phyloP scores from a whole-genome alignment of 2,329 filamentous ascomycete genomes.

The Aureobasidium sp. region DNA sequence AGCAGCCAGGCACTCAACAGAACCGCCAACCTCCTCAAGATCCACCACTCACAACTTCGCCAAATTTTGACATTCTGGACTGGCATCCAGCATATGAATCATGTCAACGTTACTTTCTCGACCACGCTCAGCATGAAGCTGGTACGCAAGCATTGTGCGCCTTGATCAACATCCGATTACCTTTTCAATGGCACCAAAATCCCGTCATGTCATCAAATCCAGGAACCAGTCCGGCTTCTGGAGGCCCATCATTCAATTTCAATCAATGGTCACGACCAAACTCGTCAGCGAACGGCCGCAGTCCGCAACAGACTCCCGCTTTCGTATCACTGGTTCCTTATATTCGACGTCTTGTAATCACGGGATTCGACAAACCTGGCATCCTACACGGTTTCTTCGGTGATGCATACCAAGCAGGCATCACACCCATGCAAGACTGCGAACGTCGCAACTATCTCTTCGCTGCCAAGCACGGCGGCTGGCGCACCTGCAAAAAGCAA shows the following conservation, averaged over 20 bases:
- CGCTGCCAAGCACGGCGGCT: slow-evolving; percentile 83
- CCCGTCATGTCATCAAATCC: slow-evolving; percentile 36
- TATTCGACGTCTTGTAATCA: slow-evolving; percentile 80
- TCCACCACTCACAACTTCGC: slow-evolving; percentile 29
- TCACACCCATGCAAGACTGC: slow-evolving; percentile 76
- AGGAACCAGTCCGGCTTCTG: background rate
- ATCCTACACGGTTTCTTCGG: slow-evolving; percentile 96
- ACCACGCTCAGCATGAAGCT: slow-evolving; percentile 76
- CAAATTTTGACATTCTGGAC: slow-evolving; percentile 70
- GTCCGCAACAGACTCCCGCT: slow-evolving; percentile 20
- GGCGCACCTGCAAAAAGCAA: slow-evolving; percentile 78
- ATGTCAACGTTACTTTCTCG: slow-evolving; percentile 84
- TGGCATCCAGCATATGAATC: slow-evolving; percentile 90
- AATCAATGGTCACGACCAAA: slow-evolving; percentile 25
- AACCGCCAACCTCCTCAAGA: background rate
- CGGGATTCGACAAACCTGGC: slow-evolving; percentile 77
- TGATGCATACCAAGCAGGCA: slow-evolving; percentile 76
- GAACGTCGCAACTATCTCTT: slow-evolving; percentile 94
- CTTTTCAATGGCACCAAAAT: slow-evolving; percentile 61
- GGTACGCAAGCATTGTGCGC: slow-evolving; percentile 82
- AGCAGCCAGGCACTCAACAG: background rate
- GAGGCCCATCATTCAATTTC: slow-evolving; percentile 20
- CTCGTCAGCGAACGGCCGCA: slow-evolving; percentile 30
- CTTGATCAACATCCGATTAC: slow-evolving; percentile 84
- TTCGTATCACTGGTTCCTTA: slow-evolving; percentile 75